A percentile compares a stretch with the other conserved stretches of the same genome.
These are phyloP conservation scores for Trypanosoma conorhini DNA, from an alignment of 208 protist species.

Conservation along the genomic window DNA sequence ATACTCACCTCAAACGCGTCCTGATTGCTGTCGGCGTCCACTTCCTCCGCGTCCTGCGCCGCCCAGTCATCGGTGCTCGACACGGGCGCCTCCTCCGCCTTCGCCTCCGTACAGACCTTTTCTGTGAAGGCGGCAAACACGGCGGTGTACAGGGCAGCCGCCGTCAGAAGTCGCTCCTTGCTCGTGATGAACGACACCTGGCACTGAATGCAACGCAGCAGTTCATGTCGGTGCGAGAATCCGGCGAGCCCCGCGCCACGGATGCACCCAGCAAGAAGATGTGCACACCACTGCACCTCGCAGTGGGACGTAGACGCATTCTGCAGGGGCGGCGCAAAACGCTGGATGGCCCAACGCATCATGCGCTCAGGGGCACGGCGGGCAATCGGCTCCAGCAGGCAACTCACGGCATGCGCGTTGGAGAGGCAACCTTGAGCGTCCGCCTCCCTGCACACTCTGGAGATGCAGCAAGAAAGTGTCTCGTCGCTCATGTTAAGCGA, in stretches of 20 bases:
- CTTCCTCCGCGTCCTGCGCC: neutral
- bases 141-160: slow-evolving; percentile 23
- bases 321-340: slow-evolving; percentile 40
- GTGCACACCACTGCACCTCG: slow-evolving; percentile 41
- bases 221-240: slow-evolving; percentile 24
- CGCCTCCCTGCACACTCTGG: slow-evolving; percentile 13
- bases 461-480: slow-evolving; percentile 14
- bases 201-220: slow-evolving; percentile 34
- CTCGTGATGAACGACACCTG: slow-evolving; percentile 25
- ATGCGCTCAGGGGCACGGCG: slow-evolving; percentile 33
- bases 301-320: slow-evolving; percentile 20
- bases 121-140: slow-evolving; percentile 24
- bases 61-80: neutral
- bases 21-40: neutral
- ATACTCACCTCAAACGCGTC: slow-evolving; percentile 21
- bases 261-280: slow-evolving; percentile 45
- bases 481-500: slow-evolving; percentile 29
- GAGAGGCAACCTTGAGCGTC: slow-evolving; percentile 14
- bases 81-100: neutral
- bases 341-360: slow-evolving; percentile 35
- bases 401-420: slow-evolving; percentile 30
- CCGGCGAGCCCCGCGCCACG: slow-evolving; percentile 29
- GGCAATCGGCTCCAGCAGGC: slow-evolving; percentile 39
- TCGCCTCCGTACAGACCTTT: slow-evolving; percentile 18
- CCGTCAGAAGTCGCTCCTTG: neutral